A percentile compares a stretch with the other conserved stretches of the same genome.
phyloP scores from a whole-genome alignment of 139 green algal genomes.

The Chlamydomonas sphaeroides region DNA sequence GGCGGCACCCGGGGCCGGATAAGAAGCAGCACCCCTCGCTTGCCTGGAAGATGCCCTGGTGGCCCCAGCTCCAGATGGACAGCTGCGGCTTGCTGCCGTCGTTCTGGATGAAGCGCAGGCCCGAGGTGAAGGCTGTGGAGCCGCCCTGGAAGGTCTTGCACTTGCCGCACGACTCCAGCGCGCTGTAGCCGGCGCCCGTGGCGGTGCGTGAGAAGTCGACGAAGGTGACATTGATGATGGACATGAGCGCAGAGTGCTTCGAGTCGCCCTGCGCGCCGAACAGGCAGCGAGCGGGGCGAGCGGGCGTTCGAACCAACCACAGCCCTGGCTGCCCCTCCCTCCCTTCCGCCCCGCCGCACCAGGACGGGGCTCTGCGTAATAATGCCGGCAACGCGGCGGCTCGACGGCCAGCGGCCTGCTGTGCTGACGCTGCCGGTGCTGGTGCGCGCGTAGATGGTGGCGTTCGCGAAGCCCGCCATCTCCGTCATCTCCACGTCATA shows the following conservation, averaged over 20 bases:
- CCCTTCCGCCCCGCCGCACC: too few relatives aligned
- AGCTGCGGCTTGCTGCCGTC: slow-evolving; percentile 4
- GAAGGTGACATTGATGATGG: slow-evolving; percentile 63
- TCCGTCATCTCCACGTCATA: slow-evolving; percentile 6
- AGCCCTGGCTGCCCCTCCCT: too few relatives aligned
- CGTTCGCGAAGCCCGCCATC: slow-evolving; percentile 55
- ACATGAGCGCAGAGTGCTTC: slow-evolving; percentile 50
- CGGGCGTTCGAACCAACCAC: too few relatives aligned
- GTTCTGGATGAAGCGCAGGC: slow-evolving; percentile 36
- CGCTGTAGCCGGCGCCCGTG: slow-evolving; percentile 36
- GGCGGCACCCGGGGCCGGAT: too few relatives aligned
- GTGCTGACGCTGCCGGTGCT: slow-evolving; percentile 33
- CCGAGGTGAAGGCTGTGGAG: slow-evolving; percentile 46
- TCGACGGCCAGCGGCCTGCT: slow-evolving; percentile 44
- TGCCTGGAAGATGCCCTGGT: slow-evolving; percentile 45
- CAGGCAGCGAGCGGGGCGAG: too few relatives aligned
- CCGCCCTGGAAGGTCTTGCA: slow-evolving; percentile 62
- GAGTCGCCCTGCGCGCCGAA: slow-evolving; percentile 1
- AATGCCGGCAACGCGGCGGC: slow-evolving; percentile 50
- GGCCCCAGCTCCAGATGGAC: slow-evolving; percentile 47
- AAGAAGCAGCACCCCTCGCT: too few relatives aligned
- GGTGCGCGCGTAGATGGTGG: slow-evolving; percentile 52
- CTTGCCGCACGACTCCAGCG: slow-evolving; percentile 57
- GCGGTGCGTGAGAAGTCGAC: slow-evolving; percentile 40
- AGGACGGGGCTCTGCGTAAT: slow-evolving; percentile 51